Base-by-base conservation (phyloP, 129 eudicot species). In the Chrysanthemum seticuspe region DNA sequence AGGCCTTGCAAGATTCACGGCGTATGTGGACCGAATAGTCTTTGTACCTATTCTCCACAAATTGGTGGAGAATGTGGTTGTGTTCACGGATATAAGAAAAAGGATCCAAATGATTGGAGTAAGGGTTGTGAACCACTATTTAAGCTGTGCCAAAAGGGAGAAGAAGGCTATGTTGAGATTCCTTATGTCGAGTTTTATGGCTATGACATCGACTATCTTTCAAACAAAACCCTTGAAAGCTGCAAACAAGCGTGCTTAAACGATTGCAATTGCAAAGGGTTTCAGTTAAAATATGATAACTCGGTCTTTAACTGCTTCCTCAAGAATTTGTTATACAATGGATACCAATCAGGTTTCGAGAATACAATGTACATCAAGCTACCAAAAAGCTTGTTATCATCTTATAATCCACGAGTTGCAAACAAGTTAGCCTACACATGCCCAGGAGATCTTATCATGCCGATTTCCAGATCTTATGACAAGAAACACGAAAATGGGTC, bases 201-300 rank as follows among this genome's bases (percentile, higher is more conserved):
- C 29, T 83, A 55, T 69, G 83, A 86, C 36, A 13, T 73, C 9
- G 10, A 11, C 1, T 72, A 55, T 36, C 57, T 71, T 47, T 4
- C 9, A 0, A 83, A 83, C 48, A 57, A 13, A 16, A 83, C 88
- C 0, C 76, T 80, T 7, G 65, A 74, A 48, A 31, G 16, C 1
- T 86, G 91, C 70, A 68, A 75, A 58, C 50, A 65, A 10, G 2
- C 14, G 19, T 86, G 91, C 70, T 63, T 78, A 45, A 74, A 70
- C 0, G 11, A 74, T 58, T 66, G 80, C 56, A 65, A 68, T 31
- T 85, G 95, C 59, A 83, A 83, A 78, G 95, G 83, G 36, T 75
- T 88, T 67, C 79, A 74, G 14, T 78, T 14, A 65, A 80, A 62
- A 15, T 71, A 19, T 18, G 77, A 51, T 4, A 6, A n/a, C 0